Evolutionary conservation across 768 basidiomycete species (phyloP).

Genomic region (Leccinum subgranulosum): DNA sequence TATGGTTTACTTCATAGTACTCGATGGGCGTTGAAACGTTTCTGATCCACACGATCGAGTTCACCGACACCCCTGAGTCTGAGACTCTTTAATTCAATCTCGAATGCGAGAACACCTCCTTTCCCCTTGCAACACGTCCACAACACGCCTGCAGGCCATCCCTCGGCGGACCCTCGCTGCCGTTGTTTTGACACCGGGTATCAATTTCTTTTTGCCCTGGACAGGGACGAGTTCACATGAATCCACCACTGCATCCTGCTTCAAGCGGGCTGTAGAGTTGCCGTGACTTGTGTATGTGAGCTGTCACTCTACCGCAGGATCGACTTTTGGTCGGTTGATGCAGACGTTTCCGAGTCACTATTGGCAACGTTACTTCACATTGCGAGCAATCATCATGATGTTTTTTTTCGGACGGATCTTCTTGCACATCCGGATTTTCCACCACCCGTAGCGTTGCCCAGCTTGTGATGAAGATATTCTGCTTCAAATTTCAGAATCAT

Average conservation of each 20-base stretch:
- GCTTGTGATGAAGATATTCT: background rate
- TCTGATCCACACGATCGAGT: constrained; percentile 21
- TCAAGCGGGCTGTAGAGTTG: constrained; percentile 7
- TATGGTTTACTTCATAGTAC: constrained; percentile 5
- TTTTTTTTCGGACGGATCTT: background rate
- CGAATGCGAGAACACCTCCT: constrained; percentile 17
- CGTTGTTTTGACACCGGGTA: constrained; percentile 8
- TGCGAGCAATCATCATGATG: background rate
- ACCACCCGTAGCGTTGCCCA: background rate
- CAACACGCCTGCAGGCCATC: constrained; percentile 9
- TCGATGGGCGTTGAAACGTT: constrained; percentile 19
- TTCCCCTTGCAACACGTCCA: constrained; percentile 17
- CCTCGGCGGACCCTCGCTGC: too few relatives aligned
- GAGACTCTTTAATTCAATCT: constrained; percentile 24
- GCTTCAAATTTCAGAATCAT: background rate
- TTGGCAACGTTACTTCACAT: background rate
- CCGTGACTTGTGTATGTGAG: constrained; percentile 1
- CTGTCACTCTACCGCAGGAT: constrained; percentile 3
- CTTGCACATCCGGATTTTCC: background rate
- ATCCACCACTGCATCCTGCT: constrained; percentile 1
- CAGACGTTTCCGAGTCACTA: constrained; percentile 2
- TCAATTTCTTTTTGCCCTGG: constrained; percentile 1
- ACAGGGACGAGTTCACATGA: constrained; percentile 1
- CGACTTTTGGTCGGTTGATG: background rate
- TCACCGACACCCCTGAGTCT: constrained; percentile 18